phyloP scores from a whole-genome alignment of 2,329 filamentous ascomycete genomes.

The Diaporthe sp. region DNA sequence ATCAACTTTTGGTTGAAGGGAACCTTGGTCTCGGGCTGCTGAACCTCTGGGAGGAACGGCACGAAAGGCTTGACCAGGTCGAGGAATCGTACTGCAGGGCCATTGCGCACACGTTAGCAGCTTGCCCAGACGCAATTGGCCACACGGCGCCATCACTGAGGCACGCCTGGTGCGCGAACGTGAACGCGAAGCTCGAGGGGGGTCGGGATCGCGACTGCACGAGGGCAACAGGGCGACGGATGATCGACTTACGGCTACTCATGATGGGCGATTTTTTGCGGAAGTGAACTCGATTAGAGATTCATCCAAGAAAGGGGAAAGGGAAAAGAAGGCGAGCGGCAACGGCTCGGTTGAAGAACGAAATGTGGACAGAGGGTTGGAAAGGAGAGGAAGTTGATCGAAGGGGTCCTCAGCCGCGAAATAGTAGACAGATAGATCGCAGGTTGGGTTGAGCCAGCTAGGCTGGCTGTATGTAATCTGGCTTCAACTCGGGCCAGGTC shows the following conservation, averaged over 20 bases:
- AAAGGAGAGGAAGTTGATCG: conserved; percentile 43
- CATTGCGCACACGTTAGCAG: conserved; percentile 43
- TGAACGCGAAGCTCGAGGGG: conserved; percentile 36
- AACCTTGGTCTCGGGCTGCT: conserved; percentile 97
- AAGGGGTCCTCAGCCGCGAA: conserved; percentile 37
- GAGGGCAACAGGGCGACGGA: conserved; percentile 17
- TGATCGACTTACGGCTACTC: conserved; percentile 66
- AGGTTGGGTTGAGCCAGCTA: conserved; percentile 16
- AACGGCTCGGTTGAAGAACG: conserved; percentile 47
- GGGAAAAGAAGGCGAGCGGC: conserved; percentile 52
- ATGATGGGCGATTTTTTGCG: conserved; percentile 58
- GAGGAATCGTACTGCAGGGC: conserved; percentile 89
- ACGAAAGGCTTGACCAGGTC: conserved; percentile 99
- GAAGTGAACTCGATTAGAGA: conserved; percentile 43
- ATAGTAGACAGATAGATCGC: conserved; percentile 15
- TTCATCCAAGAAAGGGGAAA: conserved; percentile 44
- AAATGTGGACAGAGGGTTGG: conserved; percentile 45
- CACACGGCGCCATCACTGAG: conserved; percentile 35
- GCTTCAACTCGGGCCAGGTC: conserved; percentile 44
- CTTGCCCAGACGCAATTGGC: conserved; percentile 32
- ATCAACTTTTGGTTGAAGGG: conserved; percentile 99
- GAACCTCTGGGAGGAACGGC: conserved; percentile 99
- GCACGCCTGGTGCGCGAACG: conserved; percentile 30
- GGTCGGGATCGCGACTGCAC: conserved; percentile 28
- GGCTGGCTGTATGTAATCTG: conserved; percentile 47